Conservation (phyloP, 768 basidiomycete species). For the Russula earlei region DNA sequence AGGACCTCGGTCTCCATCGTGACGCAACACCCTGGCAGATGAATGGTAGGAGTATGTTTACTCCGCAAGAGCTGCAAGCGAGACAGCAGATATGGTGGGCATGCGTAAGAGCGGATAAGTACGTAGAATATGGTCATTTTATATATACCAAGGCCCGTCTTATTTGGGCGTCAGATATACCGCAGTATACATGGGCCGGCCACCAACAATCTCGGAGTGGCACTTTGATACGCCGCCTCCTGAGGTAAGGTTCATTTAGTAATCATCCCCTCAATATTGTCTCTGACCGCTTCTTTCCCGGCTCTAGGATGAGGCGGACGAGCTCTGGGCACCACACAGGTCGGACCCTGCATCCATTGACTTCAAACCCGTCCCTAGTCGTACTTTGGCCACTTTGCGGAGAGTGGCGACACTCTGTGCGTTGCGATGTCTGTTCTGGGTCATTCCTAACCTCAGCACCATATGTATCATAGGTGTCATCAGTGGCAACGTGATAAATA, state of each 20-base stretch:
- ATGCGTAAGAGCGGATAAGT: constrained; percentile 66
- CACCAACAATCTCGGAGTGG: constrained; percentile 54
- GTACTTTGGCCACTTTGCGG: constrained; percentile 46
- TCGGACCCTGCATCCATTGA: constrained; percentile 32
- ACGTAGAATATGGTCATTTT: constrained; percentile 18
- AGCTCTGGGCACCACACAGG: constrained; percentile 40
- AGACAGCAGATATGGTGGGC: constrained; percentile 77
- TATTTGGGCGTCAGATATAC: constrained; percentile 40
- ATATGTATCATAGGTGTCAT: constrained; percentile 45
- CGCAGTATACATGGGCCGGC: constrained; percentile 70
- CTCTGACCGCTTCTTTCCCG: neutral
- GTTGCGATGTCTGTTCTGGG: constrained; percentile 19
- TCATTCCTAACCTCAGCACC: neutral
- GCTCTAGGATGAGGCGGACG: constrained; percentile 48
- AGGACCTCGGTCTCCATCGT: constrained; percentile 74
- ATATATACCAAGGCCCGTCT: constrained; percentile 2
- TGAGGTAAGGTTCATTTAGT: constrained; percentile 25
- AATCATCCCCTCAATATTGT: neutral
- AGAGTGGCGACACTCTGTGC: constrained; percentile 51
- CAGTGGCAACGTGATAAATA: constrained; percentile 54
- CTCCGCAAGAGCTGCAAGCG: constrained; percentile 51
- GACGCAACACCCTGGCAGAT: constrained; percentile 68
- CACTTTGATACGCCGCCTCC: constrained; percentile 65
- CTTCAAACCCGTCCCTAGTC: constrained; percentile 39
- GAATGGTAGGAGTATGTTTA: constrained; percentile 51